phyloP scores from a whole-genome alignment of 805 yeast species.

The Tetrapisispora pingtungensis region DNA sequence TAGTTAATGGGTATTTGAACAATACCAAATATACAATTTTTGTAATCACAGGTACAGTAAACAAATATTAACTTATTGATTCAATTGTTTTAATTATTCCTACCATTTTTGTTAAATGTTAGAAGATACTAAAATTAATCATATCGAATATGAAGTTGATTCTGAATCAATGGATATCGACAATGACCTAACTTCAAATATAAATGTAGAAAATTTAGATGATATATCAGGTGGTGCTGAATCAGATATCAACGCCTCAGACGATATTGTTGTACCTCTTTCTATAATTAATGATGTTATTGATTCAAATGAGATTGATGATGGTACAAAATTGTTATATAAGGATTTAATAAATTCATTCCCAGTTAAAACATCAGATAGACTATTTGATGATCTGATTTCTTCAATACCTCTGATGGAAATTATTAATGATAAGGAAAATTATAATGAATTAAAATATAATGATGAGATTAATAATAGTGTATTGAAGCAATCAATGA shows the following conservation, averaged over 20 bases:
- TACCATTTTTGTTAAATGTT: background rate
- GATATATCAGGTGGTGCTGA: background rate
- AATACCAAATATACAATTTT: too few relatives aligned
- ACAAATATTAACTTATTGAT: too few relatives aligned
- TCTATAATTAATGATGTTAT: background rate
- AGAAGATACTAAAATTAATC: background rate
- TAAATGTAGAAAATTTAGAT: background rate
- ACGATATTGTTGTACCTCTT: background rate
- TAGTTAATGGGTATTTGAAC: too few relatives aligned
- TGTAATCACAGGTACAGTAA: too few relatives aligned
- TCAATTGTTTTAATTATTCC: too few relatives aligned
- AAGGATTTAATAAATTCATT: slow-evolving; percentile 10
- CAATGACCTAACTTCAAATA: background rate
- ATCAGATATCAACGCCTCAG: background rate
- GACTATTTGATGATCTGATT: slow-evolving; percentile 56
- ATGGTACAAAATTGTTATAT: slow-evolving; percentile 22
- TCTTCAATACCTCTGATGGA: slow-evolving; percentile 32
- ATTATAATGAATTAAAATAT: slow-evolving; percentile 5
- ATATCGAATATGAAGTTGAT: slow-evolving; percentile 1
- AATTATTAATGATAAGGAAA: background rate
- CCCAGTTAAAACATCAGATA: slow-evolving; percentile 53
- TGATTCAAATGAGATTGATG: slow-evolving; percentile 9
- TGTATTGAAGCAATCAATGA: slow-evolving; percentile 22
- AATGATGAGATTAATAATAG: slow-evolving; percentile 12
- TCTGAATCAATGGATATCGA: slow-evolving; percentile 1